Conservation (phyloP, 2,329 filamentous ascomycete genomes). For the Pseudopithomyces maydicus region DNA sequence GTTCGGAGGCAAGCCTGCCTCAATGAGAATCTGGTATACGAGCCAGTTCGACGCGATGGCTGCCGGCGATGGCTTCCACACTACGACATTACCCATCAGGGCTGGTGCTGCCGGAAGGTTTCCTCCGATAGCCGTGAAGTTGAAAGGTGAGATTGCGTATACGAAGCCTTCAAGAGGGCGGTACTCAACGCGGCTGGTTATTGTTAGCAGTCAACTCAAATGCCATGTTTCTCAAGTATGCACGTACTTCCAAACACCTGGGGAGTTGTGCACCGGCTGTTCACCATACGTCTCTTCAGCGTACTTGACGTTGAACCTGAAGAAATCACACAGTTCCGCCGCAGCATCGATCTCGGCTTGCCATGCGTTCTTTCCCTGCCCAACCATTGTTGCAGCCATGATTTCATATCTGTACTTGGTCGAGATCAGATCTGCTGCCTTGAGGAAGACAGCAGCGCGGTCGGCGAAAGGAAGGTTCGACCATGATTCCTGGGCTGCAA, state of each 20-base stretch:
- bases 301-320: conserved; percentile 93
- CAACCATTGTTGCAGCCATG: conserved; percentile 94
- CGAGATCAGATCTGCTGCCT: conserved; percentile 88
- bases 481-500: conserved; percentile 87
- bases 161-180: conserved; percentile 92
- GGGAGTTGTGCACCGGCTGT: conserved; percentile 82
- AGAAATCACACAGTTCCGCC: conserved; percentile 89
- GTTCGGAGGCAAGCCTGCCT: conserved; percentile 85
- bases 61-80: conserved; percentile 95
- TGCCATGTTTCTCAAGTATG: neutral
- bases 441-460: conserved; percentile 90
- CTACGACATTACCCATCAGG: conserved; percentile 88
- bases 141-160: conserved; percentile 93
- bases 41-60: conserved; percentile 92
- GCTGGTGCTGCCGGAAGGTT: conserved; percentile 85
- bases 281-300: conserved; percentile 88
- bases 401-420: conserved; percentile 96
- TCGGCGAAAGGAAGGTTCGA: conserved; percentile 86
- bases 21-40: conserved; percentile 85
- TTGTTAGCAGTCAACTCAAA: conserved; percentile 21
- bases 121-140: conserved; percentile 93
- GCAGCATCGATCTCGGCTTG: conserved; percentile 98
- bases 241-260: conserved; percentile 81
- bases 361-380: conserved; percentile 98
- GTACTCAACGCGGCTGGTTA: conserved; percentile 73